Evolutionary conservation across 2,329 filamentous ascomycete species (phyloP), one percentile per base, ranked within the genome.

Genomic region (Colletotrichum coccodes): DNA sequence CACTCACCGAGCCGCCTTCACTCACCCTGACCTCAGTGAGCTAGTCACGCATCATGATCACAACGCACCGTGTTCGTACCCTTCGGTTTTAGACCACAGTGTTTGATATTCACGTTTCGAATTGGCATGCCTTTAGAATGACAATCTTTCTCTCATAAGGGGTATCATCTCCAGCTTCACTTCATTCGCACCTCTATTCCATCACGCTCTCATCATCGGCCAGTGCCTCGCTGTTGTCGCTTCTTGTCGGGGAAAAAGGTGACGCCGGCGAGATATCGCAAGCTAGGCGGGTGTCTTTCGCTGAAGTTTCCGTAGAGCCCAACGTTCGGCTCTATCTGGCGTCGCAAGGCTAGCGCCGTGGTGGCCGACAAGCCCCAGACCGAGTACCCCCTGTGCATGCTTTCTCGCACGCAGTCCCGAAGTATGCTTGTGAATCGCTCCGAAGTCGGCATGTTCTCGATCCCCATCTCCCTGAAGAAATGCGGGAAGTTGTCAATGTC

Each of bases 401-500:
- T 83, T 6, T 71, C 72, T 3, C 65, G 67, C 0, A 81, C 76
- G 5, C 80, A 81, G 6, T 72, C 70, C 18, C 78, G 77, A 36
- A 84, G 74, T 28, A 80, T 65, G 1, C 30, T 26, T 1, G 78
- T 81, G 64, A 83, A 79, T 9, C 16, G 70, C 11, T 58, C 62
- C 5, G 73, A 59, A 0, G 70, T 70, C 0, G 76, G 77, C 0
- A 75, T 40, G 0, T 65, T 61, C 1, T 60, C 59, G 4, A 86
- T 72, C 5, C 81, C 82, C 83, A 87, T 86, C 38, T 77, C 77
- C 0, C 40, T 57, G 34, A 86, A 67, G 62, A 87, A 86, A 3
- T 75, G 73, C 1, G 79, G 77, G 67, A 86, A 86, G 34, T 76
- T 73, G 44, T 80, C 71, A 52, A 86, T 78, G 1, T 74, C 70